Conservation (phyloP, 352 stramenopile species). For the Discostella stelligera region DNA sequence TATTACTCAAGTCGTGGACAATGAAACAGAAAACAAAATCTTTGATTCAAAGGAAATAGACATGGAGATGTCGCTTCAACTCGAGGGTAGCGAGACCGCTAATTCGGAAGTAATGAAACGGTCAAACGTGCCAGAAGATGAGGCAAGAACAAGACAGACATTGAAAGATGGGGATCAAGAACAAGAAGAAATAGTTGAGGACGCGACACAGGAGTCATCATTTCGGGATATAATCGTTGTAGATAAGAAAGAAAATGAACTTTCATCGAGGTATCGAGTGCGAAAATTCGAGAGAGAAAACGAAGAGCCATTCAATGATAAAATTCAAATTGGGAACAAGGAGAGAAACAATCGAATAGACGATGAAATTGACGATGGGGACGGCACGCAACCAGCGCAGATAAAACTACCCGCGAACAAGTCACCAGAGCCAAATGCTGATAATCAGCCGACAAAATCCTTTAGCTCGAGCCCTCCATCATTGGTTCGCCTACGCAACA, state of each 20-base stretch:
- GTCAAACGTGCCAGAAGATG: neutral
- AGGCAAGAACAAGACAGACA: neutral
- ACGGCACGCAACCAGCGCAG: neutral
- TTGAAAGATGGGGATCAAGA: neutral
- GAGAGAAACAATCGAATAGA: neutral
- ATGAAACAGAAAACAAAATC: neutral
- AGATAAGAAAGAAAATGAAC: slow-evolving; percentile 1
- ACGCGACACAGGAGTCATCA: neutral
- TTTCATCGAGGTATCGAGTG: neutral
- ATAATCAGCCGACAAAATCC: slow-evolving; percentile 4
- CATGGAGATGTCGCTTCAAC: neutral
- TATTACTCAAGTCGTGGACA: neutral
- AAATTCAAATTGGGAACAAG: neutral
- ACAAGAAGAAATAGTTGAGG: neutral
- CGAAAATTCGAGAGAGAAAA: neutral
- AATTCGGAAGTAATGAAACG: neutral
- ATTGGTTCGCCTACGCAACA: slow-evolving; percentile 46
- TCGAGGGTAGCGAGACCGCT: neutral
- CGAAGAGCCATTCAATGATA: neutral
- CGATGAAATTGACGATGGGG: slow-evolving; percentile 7
- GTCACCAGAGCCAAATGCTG: neutral
- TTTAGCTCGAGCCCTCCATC: neutral
- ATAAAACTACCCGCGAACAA: neutral
- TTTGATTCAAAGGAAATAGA: neutral
- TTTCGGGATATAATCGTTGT: neutral